Base-by-base conservation (phyloP, 495 filamentous ascomycete genomes). In the Penicillium arizonense region DNA sequence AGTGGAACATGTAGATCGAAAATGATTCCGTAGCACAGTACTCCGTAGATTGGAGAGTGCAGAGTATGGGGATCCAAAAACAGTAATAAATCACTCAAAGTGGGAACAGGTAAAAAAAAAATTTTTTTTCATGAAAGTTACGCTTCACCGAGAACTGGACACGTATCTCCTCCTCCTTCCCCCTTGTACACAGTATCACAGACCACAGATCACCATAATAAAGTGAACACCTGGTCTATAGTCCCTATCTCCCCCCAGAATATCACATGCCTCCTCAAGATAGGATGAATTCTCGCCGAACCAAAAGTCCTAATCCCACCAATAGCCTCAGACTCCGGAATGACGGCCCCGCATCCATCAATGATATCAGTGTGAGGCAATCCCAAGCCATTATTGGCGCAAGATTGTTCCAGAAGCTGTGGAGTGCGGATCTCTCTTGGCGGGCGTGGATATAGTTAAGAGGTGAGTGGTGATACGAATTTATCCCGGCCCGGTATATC, bases 371-470 rank as follows among this genome's bases (percentile, higher is more conserved):
- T 57, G 57, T 70, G 68, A 65, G 59, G 57, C 40, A 32, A 47
- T 40, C 57, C 5, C 13, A 2, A 32, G 12, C 12, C 42, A 1
- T 59, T 20, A 69, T 69, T 70, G 70, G 64, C 10, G 21, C 4
- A 52, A 45, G 30, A 39, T 55, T 61, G 50, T 74, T 74, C 71
- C 67, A 72, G 71, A 74, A 74, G 69, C 51, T 74, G 69, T 72
- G 71, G 71, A 69, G 62, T 59, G 61, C 45, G 50, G 70, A 73
- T 74, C 69, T 41, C 55, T 63, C 68, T 73, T 71, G 70, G 70
- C 67, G 30, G 16, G 4, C 37, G 52, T 65, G 58, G 58, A 59
- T 67, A 59, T 30, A 5, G n/a, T 59, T 56, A n/a, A 13, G 3
- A 12, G 11, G 33, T 45, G 49, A 10, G 49, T 52, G 33, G 45